Evolutionary conservation across 2,329 filamentous ascomycete genomes (phyloP).

Genomic region (Sporothrix mexicana): DNA sequence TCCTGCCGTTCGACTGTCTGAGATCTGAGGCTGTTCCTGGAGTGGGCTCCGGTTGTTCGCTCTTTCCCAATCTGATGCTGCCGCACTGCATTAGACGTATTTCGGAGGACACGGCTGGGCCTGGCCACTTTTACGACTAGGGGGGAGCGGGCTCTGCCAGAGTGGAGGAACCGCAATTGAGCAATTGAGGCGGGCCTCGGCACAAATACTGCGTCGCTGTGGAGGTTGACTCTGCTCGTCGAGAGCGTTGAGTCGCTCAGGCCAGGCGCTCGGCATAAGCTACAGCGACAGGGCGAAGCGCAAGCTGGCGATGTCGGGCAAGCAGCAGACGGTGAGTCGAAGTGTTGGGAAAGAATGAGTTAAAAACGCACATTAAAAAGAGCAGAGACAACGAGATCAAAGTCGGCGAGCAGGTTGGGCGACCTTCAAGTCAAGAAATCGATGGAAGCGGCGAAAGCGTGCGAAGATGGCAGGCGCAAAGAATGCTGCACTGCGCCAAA

Average conservation of each 20-base stretch:
- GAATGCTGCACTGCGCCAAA: constrained; percentile 18
- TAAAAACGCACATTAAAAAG: not conserved
- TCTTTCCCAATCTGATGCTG: constrained; percentile 1
- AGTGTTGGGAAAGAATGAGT: not conserved
- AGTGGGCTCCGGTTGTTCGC: not conserved
- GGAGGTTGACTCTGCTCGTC: not conserved
- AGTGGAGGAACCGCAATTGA: constrained; percentile 12
- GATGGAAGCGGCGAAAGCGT: constrained; percentile 12
- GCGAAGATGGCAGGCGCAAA: not conserved
- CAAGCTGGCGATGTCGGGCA: constrained; percentile 16
- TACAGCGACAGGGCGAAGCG: constrained; percentile 28
- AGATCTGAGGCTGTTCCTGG: constrained; percentile 5
- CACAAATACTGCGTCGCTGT: constrained; percentile 21
- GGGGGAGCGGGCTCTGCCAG: not conserved
- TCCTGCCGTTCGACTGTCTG: not conserved
- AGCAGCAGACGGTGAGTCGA: not conserved
- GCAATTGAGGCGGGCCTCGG: constrained; percentile 23
- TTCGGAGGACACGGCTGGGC: constrained; percentile 13
- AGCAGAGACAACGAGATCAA: not conserved
- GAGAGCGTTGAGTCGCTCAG: not conserved
- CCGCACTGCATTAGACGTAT: constrained; percentile 11
- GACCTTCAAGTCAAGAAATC: constrained; percentile 10
- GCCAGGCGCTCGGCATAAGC: constrained; percentile 20
- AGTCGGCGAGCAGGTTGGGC: constrained; percentile 1
- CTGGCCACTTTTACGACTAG: constrained; percentile 22